phyloP scores from a whole-genome alignment of 2,329 filamentous ascomycete genomes.

The Nemania sp. region DNA sequence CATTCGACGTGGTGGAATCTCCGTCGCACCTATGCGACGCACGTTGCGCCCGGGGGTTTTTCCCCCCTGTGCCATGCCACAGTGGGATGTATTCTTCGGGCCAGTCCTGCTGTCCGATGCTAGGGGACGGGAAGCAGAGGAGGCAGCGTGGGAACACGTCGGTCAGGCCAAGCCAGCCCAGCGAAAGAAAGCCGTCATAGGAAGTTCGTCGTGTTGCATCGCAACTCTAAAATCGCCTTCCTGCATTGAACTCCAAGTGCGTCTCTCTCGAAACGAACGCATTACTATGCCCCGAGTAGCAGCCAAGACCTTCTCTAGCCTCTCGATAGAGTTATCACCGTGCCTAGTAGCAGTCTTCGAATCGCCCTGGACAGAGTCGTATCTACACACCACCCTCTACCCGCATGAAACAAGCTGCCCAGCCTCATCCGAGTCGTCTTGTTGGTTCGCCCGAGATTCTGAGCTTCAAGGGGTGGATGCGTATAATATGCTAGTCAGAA shows the following conservation, averaged over 20 bases:
- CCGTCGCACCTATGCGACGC: slow-evolving; percentile 17
- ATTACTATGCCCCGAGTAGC: background rate
- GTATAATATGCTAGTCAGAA: background rate
- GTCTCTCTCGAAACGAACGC: slow-evolving; percentile 11
- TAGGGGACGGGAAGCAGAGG: slow-evolving; percentile 15
- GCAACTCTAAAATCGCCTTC: slow-evolving; percentile 21
- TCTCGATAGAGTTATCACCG: slow-evolving; percentile 2
- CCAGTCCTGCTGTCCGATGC: slow-evolving; percentile 18
- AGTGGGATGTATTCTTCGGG: slow-evolving; percentile 13
- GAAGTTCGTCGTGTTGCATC: slow-evolving; percentile 13
- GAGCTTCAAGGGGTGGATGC: slow-evolving; percentile 1
- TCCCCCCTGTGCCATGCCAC: slow-evolving; percentile 6
- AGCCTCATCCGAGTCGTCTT: slow-evolving; percentile 1
- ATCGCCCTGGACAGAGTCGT: slow-evolving; percentile 11
- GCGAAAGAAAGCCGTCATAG: slow-evolving; percentile 19
- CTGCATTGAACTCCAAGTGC: slow-evolving; percentile 15
- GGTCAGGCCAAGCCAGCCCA: slow-evolving; percentile 7
- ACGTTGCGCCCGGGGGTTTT: slow-evolving; percentile 13
- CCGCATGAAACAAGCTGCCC: slow-evolving; percentile 14
- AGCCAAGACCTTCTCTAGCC: slow-evolving; percentile 5
- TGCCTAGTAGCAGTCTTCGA: slow-evolving; percentile 8
- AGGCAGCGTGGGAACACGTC: slow-evolving; percentile 18
- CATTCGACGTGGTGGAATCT: slow-evolving; percentile 3
- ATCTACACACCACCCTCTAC: slow-evolving; percentile 24
- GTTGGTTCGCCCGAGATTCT: background rate